phyloP scores from a whole-genome alignment of 1,284 basidiomycete genomes.

The Ustilago nuda region DNA sequence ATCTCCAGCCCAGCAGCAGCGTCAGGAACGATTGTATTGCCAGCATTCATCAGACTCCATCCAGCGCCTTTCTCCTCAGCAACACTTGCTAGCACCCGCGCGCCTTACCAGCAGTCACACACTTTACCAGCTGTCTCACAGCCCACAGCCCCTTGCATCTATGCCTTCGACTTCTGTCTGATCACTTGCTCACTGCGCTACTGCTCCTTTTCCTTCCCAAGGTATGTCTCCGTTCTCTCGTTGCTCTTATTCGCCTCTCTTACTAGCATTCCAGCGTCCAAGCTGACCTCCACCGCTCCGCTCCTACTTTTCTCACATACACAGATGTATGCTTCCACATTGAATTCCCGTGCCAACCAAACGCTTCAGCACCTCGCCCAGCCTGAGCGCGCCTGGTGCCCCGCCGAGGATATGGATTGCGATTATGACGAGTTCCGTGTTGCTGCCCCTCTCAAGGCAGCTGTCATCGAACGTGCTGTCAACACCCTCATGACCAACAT shows the following conservation, averaged over 20 bases:
- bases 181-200: constrained; percentile 6
- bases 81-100: neutral
- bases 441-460: constrained; percentile 16
- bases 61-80: constrained; percentile 1
- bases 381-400: constrained; percentile 31
- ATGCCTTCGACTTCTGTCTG: constrained; percentile 20
- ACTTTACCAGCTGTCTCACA: neutral
- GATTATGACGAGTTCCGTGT: constrained; percentile 31
- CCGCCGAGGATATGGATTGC: constrained; percentile 51
- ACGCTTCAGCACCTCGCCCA: constrained; percentile 25
- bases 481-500: constrained; percentile 38
- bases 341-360: constrained; percentile 15
- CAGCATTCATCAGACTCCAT: neutral
- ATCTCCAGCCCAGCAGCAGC: constrained; percentile 7
- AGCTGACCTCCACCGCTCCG: constrained; percentile 8
- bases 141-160: constrained; percentile 2
- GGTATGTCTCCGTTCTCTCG: constrained; percentile 6
- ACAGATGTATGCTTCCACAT: constrained; percentile 38
- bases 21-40: constrained; percentile 26
- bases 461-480: constrained; percentile 1
- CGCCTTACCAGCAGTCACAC: neutral
- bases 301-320: neutral
- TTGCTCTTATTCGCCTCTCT: neutral
- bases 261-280: neutral
- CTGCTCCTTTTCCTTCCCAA: constrained; percentile 14